A percentile compares a stretch with the other conserved stretches of the same genome.
Conservation (phyloP, 2,329 filamentous ascomycete species). For the Cercospora beticola region DNA sequence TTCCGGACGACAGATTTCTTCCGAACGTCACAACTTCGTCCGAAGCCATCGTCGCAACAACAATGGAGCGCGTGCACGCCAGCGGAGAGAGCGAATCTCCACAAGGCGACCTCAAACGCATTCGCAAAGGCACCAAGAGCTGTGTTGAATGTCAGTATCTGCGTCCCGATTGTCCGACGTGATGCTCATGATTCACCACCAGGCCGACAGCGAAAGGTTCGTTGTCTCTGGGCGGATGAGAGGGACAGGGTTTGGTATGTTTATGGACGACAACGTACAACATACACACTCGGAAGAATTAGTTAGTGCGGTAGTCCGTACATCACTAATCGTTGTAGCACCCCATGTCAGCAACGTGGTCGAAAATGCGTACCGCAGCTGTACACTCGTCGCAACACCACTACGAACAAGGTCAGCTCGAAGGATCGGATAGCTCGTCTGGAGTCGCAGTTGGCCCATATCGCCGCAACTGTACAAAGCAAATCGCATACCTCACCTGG, state of each 20-base stretch:
- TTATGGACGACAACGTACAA: background rate
- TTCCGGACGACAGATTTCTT: background rate
- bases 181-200: constrained; percentile 16
- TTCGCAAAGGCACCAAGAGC: constrained; percentile 36
- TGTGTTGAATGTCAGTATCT: constrained; percentile 34
- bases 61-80: background rate
- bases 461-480: constrained; percentile 14
- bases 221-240: constrained; percentile 32
- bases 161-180: background rate
- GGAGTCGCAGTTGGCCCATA: constrained; percentile 21
- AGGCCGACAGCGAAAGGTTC: constrained; percentile 37
- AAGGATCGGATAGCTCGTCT: constrained; percentile 23
- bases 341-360: constrained; percentile 7
- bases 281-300: background rate
- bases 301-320: background rate
- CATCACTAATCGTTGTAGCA: background rate
- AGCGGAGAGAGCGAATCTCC: background rate
- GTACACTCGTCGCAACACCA: constrained; percentile 7
- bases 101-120: constrained; percentile 18
- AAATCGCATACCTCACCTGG: background rate
- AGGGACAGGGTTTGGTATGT: constrained; percentile 27
- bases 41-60: background rate
- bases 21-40: background rate
- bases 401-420: constrained; percentile 14
- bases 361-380: constrained; percentile 20